Evolutionary conservation across 257 asterid genomes (phyloP), one percentile per base, ranked within the genome.

Genomic region (Gardenia jasminoides): DNA sequence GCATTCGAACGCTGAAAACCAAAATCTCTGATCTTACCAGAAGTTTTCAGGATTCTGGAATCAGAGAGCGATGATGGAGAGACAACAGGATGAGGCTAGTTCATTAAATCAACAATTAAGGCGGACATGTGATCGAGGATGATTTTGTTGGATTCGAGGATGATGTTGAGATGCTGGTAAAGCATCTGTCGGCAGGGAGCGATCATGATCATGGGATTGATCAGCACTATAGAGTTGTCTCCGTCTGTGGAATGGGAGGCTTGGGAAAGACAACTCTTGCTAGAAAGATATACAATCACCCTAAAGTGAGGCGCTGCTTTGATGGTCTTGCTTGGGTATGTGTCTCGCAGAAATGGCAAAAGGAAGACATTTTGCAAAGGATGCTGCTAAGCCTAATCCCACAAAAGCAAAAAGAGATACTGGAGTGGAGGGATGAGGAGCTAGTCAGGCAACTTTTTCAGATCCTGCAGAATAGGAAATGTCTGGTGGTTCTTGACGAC

Each of bases 261-360:
- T 28, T 17, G 22, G 89, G 89, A 76, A 86, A 83, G 72, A 81
- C 89, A 16, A 86, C 89, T 28, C 82, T 86, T 28, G 89, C 89
- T 20, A 54, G 78, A 84, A 86, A 82, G 61, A n/a, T 82, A 66
- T 86, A 86, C 33, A 24, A 75, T 44, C 84, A 82, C 17, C 66
- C 84, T 36, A 79, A 47, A 19, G 84, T 86, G 70, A 62, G 85
- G 77, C 65, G 84, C 43, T 82, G 77, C 54, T 86, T 86, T 30
- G 83, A 86, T 36, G 84, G 75, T 13, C 74, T 76, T 52, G 85
- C 87, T 28, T 86, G 87, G 87, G 58, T 76, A 24, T 86, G 84
- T 36, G 62, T 86, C 19, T 78, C 87, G 3, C 89, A 76, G 43
- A 79, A 78, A 67, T 78, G 83, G 87, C 83, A 86, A 39, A 81